Base-by-base conservation (phyloP, 306 rosid genomes). In the Lathyrus aphaca region DNA sequence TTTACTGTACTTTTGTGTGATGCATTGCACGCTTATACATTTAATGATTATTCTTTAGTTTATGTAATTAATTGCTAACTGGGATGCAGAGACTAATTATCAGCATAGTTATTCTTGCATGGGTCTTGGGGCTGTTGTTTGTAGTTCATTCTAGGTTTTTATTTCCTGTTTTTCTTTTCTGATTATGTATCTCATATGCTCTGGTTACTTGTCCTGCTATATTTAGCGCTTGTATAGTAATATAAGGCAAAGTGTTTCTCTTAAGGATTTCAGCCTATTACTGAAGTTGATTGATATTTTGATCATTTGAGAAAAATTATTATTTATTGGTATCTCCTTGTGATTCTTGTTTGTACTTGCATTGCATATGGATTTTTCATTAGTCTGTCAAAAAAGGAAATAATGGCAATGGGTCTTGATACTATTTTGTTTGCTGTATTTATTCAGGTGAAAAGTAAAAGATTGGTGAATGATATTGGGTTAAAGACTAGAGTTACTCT, bases 401-500 rank as follows among this genome's bases (percentile, higher is more conserved):
- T 32, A 27, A 18, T 29, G 12, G 21, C 4, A 0, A n/a, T 59
- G 64, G 42, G 23, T 54, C 73, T 19, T 79, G 46, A 59, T 56
- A 67, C 17, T 17, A 29, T 42, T 40, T 23, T 9, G 27, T 74
- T 53, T 75, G 62, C 29, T 44, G 42, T 49, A 17, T 57, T 68
- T 76, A 71, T 75, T 75, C 87, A 93, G 98, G 97, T 86, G 72
- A 82, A 68, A 77, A 86, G 86, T 78, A 86, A 79, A 73, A 90
- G 79, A 75, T 75, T 93, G 39, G 88, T 77, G 21, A 45, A 66
- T 10, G 89, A 85, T 64, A 45, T 93, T 76, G 97, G 98, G 71
- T 86, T 93, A 57, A 93, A 90, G 89, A 93, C 87, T 29, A 79
- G 65, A 74, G 96, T 93, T 56, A 82, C 86, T 64, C 82, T 93